Percentiles rank a stretch among this genome's conserved stretches.
Evolutionary conservation across 345 rosid species (phyloP).

Genomic region (Ceriops zippeliana): DNA sequence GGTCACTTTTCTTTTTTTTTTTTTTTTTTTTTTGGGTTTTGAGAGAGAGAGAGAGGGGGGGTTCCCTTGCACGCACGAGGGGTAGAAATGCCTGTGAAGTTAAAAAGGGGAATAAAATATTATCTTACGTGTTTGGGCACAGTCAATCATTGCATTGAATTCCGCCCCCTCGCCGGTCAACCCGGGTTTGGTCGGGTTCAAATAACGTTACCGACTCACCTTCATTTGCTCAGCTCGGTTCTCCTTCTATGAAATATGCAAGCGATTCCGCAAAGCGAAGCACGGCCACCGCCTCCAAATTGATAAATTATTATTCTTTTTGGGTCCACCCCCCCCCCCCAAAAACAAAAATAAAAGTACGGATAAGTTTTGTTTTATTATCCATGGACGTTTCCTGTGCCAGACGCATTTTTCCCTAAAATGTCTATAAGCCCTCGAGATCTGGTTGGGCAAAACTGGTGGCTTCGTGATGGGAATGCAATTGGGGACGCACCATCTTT

Average conservation of each 20-base stretch:
- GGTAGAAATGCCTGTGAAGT: background rate
- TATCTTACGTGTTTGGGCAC: slow-evolving; percentile 5
- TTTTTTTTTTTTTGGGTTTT: background rate
- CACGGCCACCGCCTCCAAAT: no score
- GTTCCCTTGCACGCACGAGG: no score
- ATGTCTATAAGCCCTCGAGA: background rate
- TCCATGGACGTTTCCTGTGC: background rate
- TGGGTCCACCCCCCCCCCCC: no score
- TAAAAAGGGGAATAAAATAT: background rate
- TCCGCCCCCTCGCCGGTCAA: slow-evolving; percentile 18
- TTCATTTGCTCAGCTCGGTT: background rate
- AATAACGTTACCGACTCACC: slow-evolving; percentile 21
- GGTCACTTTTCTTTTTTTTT: slow-evolving; percentile 6
- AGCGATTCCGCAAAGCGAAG: background rate
- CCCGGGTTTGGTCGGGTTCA: slow-evolving; percentile 44
- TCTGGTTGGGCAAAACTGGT: slow-evolving; percentile 7
- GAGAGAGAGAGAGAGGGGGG: no score
- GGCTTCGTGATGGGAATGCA: background rate
- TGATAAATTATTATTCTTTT: no score
- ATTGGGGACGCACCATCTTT: background rate
- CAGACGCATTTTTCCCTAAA: background rate
- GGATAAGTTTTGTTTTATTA: background rate
- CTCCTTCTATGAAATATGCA: slow-evolving; percentile 14
- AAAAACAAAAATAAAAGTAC: no score
- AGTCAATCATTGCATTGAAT: slow-evolving; percentile 48